Evolutionary conservation across 208 protist genomes (phyloP), one percentile per base, ranked within the genome.

Genomic region (Acanthamoeba quina): DNA sequence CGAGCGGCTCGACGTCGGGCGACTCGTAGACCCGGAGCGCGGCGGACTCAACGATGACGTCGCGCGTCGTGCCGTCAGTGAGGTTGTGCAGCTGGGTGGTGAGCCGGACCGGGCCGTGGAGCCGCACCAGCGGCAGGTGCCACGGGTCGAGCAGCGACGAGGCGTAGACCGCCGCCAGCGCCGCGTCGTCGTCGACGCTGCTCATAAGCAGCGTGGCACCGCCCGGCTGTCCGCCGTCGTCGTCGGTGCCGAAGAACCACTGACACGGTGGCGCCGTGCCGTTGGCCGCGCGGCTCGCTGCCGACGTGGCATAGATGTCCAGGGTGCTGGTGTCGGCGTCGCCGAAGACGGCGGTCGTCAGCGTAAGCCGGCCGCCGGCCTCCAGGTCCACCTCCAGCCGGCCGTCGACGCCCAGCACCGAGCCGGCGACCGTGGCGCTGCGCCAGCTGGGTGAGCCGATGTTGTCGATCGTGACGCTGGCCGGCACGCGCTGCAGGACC

Each of bases 91-190:
- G 80, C 9, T 64, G 52, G 9, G 52, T 26, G 34, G 80, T 41
- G 54, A 88, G 26, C 49, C 9, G 34, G 29, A 88, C 21, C 49
- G 49, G 44, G 9, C 80, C 80, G 31, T 88, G 80, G 31, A 88
- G 49, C 7, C 44, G 80, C 44, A 88, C 49, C 44, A 64, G 80
- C 3, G 80, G 52, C 80, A 88, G 62, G 26, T 64, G 49, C 15
- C 29, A 49, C n/a, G 80, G 24, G 26, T 15, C 26, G 21, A 64
- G 17, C 80, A 88, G 80, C 49, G 80, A 88, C 49, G 24, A 26
- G 49, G 29, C 80, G 29, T 88, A 64, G 80, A 88, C 6, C 44
- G 29, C 34, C 49, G 62, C 49, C 15, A 17, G 11, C 54, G 34
- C 49, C 3, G 9, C 5, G 3, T 58, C 49, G 49, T 58, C 80